phyloP scores from a whole-genome alignment of 1,139 yeast genomes.

The Yamadazyma diospyri region DNA sequence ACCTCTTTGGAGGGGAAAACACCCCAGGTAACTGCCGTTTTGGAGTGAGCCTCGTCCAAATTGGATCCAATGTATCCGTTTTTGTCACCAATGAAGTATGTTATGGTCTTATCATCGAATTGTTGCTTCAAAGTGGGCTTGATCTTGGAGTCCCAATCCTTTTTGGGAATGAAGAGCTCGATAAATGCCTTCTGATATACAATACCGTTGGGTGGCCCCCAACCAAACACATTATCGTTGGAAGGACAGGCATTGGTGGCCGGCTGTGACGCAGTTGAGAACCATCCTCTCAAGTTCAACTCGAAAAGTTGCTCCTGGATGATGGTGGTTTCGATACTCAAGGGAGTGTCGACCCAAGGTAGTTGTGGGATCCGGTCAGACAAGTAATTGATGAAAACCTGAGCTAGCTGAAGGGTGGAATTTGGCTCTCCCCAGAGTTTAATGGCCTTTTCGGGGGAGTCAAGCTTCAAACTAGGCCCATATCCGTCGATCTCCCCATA shows the following conservation, averaged over 20 bases:
- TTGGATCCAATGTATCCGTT: conserved; percentile 59
- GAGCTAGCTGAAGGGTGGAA: conserved; percentile 57
- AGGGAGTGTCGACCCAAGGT: conserved; percentile 89
- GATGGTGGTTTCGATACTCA: conserved; percentile 85
- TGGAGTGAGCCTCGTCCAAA: conserved; percentile 37
- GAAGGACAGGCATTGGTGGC: conserved; percentile 78
- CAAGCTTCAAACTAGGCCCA: conserved; percentile 82
- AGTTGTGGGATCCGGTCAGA: conserved; percentile 71
- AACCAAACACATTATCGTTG: conserved; percentile 84
- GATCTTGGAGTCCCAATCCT: conserved; percentile 68
- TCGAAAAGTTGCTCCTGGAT: conserved; percentile 88
- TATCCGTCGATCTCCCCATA: conserved; percentile 98
- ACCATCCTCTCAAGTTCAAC: conserved; percentile 70
- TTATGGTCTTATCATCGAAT: conserved; percentile 43
- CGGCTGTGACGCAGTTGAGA: conserved; percentile 95
- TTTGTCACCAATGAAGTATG: conserved; percentile 71
- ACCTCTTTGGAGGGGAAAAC: conserved; percentile 86
- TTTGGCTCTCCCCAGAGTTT: conserved; percentile 83
- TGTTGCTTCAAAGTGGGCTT: conserved; percentile 48
- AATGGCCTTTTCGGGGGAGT: conserved; percentile 63
- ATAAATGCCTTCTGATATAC: conserved; percentile 91
- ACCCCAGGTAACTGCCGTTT: conserved; percentile 93
- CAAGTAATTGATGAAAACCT: conserved; percentile 69
- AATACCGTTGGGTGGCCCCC: conserved; percentile 93
- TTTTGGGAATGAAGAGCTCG: conserved; percentile 73